A percentile compares a stretch with the other conserved stretches of the same genome.
Evolutionary conservation across 2,329 filamentous ascomycete species (phyloP).

Genomic region (Drechslerella stenobrocha): DNA sequence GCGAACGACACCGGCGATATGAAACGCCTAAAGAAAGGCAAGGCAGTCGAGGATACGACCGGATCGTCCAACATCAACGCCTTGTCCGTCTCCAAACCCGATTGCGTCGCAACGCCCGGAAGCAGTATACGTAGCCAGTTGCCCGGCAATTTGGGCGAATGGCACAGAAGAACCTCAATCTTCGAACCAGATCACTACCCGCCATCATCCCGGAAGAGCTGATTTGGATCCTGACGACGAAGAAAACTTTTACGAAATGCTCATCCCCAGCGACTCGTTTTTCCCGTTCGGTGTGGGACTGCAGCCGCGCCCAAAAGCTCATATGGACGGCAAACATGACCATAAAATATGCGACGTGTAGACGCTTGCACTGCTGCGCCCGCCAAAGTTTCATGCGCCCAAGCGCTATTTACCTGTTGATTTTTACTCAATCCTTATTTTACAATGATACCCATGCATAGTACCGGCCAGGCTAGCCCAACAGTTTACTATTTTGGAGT

Average conservation of each 20-base stretch:
- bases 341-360: slow-evolving; percentile 29
- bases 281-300: slow-evolving; percentile 38
- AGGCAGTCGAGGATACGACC: slow-evolving; percentile 15
- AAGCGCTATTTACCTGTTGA: too few species aligned
- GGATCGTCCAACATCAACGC: neutral
- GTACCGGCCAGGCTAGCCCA: neutral
- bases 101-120: neutral
- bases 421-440: too few species aligned
- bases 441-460: too few species aligned
- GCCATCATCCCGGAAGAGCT: slow-evolving; percentile 19
- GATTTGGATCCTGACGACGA: slow-evolving; percentile 32
- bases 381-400: too few species aligned
- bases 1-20: slow-evolving; percentile 5
- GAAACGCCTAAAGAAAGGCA: slow-evolving; percentile 7
- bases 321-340: slow-evolving; percentile 9
- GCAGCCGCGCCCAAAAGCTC: slow-evolving; percentile 23
- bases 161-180: slow-evolving; percentile 8
- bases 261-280: slow-evolving; percentile 41
- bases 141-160: slow-evolving; percentile 21
- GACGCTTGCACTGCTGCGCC: too few species aligned
- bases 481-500: neutral
- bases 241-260: slow-evolving; percentile 46
- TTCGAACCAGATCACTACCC: slow-evolving; percentile 7
- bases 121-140: neutral
- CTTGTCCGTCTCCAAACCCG: slow-evolving; percentile 9